Evolutionary conservation across 2,329 filamentous ascomycete species (phyloP), one percentile per base, ranked within the genome.

Genomic region (Rhynchosporium agropyri): DNA sequence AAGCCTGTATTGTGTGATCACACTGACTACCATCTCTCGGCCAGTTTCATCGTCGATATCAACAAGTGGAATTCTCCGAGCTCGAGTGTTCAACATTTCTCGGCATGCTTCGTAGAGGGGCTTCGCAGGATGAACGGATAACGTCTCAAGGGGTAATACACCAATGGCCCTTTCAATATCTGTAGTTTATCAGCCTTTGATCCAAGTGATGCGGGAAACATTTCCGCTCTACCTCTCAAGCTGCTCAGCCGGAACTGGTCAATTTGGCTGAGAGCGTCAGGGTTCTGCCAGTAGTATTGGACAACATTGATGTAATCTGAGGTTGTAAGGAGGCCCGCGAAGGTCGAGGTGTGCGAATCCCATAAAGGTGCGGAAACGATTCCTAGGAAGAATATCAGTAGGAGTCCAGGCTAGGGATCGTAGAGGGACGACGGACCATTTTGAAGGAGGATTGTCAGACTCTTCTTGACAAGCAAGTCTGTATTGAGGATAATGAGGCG

Each of bases 281-380:
- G 95, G 71, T 95, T 96, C 77, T 98, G 93, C 82, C 92, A 97
- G 81, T 99, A 98, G 78, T 99, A 99, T 76, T 98, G 94, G 46
- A 99, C 96, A 62, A 99, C 89, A 74, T 99, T 99, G 79, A 99
- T 96, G 76, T 95, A 99, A 78, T 99, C 95, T 65, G 92, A 96
- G 67, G 92, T 95, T 33, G 95, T 99, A 68, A 99, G 83, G 55
- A 99, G 85, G 45, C 95, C 95, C 46, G 94, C 95, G 77, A 98
- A 99, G 42, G 90, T 92, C 31, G 93, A 96, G 3, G 89, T 91
- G 68, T 90, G 89, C 31, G 94, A 97, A 77, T 99, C 93, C 95
- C 95, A 99, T 68, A 99, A 81, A 57, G 95, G 95, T 58, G 95
- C 95, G 36, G 95, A 99, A 61, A 99, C 95, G 75, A 99, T 99